Base-by-base conservation (phyloP, 306 rosid species). In the Fragaria nilgerrensis region DNA sequence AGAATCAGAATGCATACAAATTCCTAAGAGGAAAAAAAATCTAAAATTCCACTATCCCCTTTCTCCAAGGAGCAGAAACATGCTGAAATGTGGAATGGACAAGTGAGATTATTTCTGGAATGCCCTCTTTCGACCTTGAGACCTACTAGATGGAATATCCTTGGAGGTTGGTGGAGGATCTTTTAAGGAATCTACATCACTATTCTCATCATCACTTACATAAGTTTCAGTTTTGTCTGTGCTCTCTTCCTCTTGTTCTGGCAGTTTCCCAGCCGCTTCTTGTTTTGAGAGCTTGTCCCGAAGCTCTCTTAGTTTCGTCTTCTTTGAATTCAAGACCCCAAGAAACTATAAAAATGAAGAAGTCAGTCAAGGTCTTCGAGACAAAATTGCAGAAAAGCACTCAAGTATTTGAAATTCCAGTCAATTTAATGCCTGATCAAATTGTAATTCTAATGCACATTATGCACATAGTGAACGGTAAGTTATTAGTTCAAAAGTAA, bases 261-360 rank as follows among this genome's bases (percentile, higher is more conserved):
- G 89, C 75, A 87, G 85, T 80, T 88, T 89, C 71, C 84, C 85
- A 48, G 84, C 75, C 39, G 53, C 66, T n/a, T 74, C 80, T 68
- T 71, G 65, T 68, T 82, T 87, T 13, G 86, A 74, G 52, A 90
- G 77, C 79, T 90, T 85, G 80, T 84, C 93, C 75, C 90, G 90
- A 75, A 93, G 84, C 82, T 88, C 96, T 84, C 93, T 86, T 49
- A 90, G 78, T 82, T 93, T 93, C 37, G 85, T 84, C 83, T 94
- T 94, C 87, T 94, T 94, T 19, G 97, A 87, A 82, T 94, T 94
- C 77, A 94, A 86, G 82, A 94, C 92, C 45, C 81, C 87, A n/a
- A 94, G 82, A 85, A 94, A 92, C 98, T 94, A 74, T 45, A 77
- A 81, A 78, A 82, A 75, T 61, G 56, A 56, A 65, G 37, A 77